Conservation (phyloP, 1,284 basidiomycete genomes). For the Agroathelia rolfsii region DNA sequence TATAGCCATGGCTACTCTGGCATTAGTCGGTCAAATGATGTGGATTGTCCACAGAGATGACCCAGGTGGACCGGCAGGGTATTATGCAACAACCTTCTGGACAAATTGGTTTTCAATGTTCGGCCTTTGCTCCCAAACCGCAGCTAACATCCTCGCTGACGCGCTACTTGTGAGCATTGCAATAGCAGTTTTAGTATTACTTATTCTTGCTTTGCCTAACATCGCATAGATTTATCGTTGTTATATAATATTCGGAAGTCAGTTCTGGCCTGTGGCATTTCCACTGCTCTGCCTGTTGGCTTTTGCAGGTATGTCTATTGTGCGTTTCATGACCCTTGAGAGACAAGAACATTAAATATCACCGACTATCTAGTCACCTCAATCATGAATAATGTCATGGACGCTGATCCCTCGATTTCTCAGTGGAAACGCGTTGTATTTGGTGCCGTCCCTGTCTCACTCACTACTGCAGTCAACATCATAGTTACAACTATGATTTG, state of each 20-base stretch:
- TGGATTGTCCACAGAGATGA: slow-evolving; percentile 11
- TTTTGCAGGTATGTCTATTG: too few species aligned
- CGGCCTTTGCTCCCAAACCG: slow-evolving; percentile 15
- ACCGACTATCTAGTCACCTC: not conserved
- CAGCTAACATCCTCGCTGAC: slow-evolving; percentile 17
- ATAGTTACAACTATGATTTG: slow-evolving; percentile 14
- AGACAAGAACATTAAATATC: too few species aligned
- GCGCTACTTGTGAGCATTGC: slow-evolving; percentile 18
- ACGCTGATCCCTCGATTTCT: too few species aligned
- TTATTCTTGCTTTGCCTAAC: not conserved
- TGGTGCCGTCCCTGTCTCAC: slow-evolving; percentile 14
- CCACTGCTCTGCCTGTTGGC: slow-evolving; percentile 15
- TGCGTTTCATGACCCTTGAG: slow-evolving; percentile 8
- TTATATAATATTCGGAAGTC: slow-evolving; percentile 15
- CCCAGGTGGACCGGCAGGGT: slow-evolving; percentile 13
- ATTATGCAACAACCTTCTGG: too few species aligned
- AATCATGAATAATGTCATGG: slow-evolving; percentile 5
- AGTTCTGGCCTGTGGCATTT: slow-evolving; percentile 9
- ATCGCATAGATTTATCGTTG: slow-evolving; percentile 14
- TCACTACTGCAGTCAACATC: slow-evolving; percentile 14
- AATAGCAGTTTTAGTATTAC: too few species aligned
- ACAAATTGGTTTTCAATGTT: too few species aligned
- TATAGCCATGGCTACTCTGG: too few species aligned
- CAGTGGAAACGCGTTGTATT: too few species aligned
- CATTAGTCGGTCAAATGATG: too few species aligned